Base-by-base conservation (phyloP, 352 stramenopile genomes). In the Globisporangium rhizosaccharum region DNA sequence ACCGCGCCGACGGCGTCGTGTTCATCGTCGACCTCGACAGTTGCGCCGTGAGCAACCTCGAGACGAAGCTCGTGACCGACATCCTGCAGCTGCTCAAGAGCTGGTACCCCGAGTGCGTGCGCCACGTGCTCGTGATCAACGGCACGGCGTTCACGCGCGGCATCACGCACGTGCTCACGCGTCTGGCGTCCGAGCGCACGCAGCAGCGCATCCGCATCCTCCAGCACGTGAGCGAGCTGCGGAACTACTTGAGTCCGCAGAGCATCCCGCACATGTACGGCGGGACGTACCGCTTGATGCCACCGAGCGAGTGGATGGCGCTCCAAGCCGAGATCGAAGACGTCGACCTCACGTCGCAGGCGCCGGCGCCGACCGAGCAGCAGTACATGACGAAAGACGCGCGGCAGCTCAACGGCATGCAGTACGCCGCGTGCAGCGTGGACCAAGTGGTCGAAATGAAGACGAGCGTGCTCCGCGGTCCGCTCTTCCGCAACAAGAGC, bases 351-450 rank as follows among this genome's bases (percentile, higher is more conserved):
- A 62, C 75, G 33, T 76, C 72, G 7, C 44, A 69, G 25, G 63
- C 66, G 3, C 63, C 67, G 0, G 63, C 42, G 1, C 59, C 73
- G 30, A 60, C 79, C 23, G 77, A 87, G 47, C 59, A 78, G 51
- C 60, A 72, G 49, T 86, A 72, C 42, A 76, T 85, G 58, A 88
- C 72, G 47, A 73, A 72, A 50, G 73, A 87, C 60, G 74, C 73
- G 18, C 65, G 71, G 11, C 63, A 70, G 61, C 68, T 92, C 28
- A 90, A 90, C 46, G 82, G 82, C 52, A 92, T 92, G 82, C 80
- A 92, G 56, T 92, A 92, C 59, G 82, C 82, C 3, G 72, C 75
- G 25, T 87, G 82, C 44, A 87, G 75, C 37, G 78, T 88, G 14
- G 73, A 79, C 49, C 56, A 85, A 7, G 77, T 86, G 23, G 66